Evolutionary conservation across 495 filamentous ascomycete species (phyloP).

Genomic region (Xylaria scruposa): DNA sequence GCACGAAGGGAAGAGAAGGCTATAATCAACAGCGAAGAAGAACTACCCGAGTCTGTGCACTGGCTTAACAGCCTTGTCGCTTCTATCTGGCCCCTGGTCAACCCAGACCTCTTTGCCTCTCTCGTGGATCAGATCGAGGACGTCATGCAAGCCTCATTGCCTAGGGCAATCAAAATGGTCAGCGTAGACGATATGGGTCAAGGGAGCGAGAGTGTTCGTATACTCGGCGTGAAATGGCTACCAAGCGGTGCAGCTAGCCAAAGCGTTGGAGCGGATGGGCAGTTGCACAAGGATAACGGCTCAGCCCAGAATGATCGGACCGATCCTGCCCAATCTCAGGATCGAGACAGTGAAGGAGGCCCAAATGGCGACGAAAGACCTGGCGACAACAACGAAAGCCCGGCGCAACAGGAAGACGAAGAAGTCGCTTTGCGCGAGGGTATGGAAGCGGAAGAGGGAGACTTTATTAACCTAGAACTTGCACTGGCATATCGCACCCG

Average conservation of each 20-base stretch:
- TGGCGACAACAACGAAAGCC: conserved; percentile 31
- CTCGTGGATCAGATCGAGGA: conserved; percentile 72
- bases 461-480: conserved; percentile 75
- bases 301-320: conserved; percentile 56
- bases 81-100: conserved; percentile 72
- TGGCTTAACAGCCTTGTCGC: conserved; percentile 71
- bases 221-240: conserved; percentile 70
- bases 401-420: conserved; percentile 46
- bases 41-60: conserved; percentile 64
- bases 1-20: conserved; percentile 55
- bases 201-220: conserved; percentile 67
- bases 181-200: conserved; percentile 74
- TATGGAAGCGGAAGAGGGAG: conserved; percentile 76
- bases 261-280: conserved; percentile 62
- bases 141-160: conserved; percentile 73
- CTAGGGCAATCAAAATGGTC: conserved; percentile 69
- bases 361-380: conserved; percentile 27
- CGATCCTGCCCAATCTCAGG: conserved; percentile 48
- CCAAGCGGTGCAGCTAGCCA: conserved; percentile 67
- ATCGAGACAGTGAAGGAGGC: conserved; percentile 42
- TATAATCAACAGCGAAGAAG: conserved; percentile 41
- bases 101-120: conserved; percentile 71
- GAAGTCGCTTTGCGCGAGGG: conserved; percentile 62
- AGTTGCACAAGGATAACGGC: conserved; percentile 45
- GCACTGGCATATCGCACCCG: conserved; percentile 71